Base-by-base conservation (phyloP, 2,329 filamentous ascomycete genomes). In the Fusarium humuli region DNA sequence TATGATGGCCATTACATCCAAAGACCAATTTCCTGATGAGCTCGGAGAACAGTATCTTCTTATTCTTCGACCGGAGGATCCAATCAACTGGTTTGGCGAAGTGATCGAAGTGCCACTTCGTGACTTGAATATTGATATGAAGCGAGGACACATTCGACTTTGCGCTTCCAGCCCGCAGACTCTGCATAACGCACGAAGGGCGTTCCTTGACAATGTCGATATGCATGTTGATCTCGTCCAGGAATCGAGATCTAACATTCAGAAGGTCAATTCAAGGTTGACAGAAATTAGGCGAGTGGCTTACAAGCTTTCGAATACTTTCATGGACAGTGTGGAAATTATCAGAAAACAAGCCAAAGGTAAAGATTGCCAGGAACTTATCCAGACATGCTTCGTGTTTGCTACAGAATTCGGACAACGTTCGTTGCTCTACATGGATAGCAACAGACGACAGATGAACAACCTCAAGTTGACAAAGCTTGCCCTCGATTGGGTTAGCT, bases 391-490 rank as follows among this genome's bases (percentile, higher is more conserved):
- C 81, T 99, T 98, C 79, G 92, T 97, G 42, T 99, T 98, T 76
- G 96, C 96, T n/a, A 98, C 96, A 0, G 96, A 99, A 79, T 99
- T 99, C 73, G 96, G 96, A 46, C 95, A 98, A 79, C 91, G 96
- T 70, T 98, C 95, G 4, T 88, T 97, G 52, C 89, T 96, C 22
- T 97, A 97, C 82, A 96, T 99, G 90, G 96, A 99, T 81, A 92
- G 93, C 79, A 98, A 97, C 77, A 87, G 96, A 58, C 91, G 95
- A 52, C 93, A 97, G 73, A 97, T 98, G 93, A 98, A 98, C 82
- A 98, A 97, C 79, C 87, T 97, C 73, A 97, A 97, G 79, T 87
- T 99, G 58, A 97, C 95, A 14, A 93, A 97, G 77, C 86, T 99
- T 56, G 94, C 94, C 6, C 85, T 99, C 13, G 95, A 99, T 79